These are phyloP conservation scores for Penicillium rolfsii DNA, from an alignment of 2,329 filamentous ascomycete genomes.

Conservation along the genomic window DNA sequence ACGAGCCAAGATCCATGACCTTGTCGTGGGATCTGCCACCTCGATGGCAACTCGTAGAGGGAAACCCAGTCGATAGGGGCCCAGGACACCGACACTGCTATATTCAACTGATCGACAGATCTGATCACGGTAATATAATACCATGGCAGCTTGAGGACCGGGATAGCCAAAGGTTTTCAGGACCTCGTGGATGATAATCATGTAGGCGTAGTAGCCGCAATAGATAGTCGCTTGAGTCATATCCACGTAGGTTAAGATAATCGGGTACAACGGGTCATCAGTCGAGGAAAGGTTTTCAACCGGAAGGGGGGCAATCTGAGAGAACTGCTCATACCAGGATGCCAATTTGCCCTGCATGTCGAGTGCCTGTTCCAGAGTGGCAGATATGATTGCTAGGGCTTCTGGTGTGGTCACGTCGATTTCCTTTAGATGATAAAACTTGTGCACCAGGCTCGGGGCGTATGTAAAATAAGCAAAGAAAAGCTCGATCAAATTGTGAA, in stretches of 20 bases:
- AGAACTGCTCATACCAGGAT: slow-evolving; percentile 30
- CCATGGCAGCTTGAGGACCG: slow-evolving; percentile 30
- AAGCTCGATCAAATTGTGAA: slow-evolving; percentile 31
- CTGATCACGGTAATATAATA: slow-evolving; percentile 32
- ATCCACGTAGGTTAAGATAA: slow-evolving; percentile 29
- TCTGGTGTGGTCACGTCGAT: slow-evolving; percentile 17
- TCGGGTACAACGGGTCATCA: slow-evolving; percentile 27
- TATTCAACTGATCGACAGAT: slow-evolving; percentile 40
- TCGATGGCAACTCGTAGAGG: slow-evolving; percentile 33
- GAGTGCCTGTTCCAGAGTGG: slow-evolving; percentile 23
- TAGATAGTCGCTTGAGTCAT: slow-evolving; percentile 30
- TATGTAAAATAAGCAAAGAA: slow-evolving; percentile 35
- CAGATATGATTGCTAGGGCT: slow-evolving; percentile 19
- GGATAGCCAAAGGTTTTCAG: slow-evolving; percentile 28
- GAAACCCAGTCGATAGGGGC: slow-evolving; percentile 35
- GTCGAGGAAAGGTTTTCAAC: slow-evolving; percentile 24
- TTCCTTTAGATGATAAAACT: slow-evolving; percentile 28
- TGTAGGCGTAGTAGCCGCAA: slow-evolving; percentile 34
- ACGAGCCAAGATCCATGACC: slow-evolving; percentile 30
- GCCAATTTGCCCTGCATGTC: slow-evolving; percentile 27
- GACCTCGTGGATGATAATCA: slow-evolving; percentile 33
- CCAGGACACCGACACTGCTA: slow-evolving; percentile 28
- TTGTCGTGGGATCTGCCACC: slow-evolving; percentile 29
- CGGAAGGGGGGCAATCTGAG: slow-evolving; percentile 22
- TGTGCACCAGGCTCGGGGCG: slow-evolving; percentile 33